Evolutionary conservation across 768 basidiomycete species (phyloP), one percentile per base, ranked within the genome.

Genomic region (Boletus sensibilis): DNA sequence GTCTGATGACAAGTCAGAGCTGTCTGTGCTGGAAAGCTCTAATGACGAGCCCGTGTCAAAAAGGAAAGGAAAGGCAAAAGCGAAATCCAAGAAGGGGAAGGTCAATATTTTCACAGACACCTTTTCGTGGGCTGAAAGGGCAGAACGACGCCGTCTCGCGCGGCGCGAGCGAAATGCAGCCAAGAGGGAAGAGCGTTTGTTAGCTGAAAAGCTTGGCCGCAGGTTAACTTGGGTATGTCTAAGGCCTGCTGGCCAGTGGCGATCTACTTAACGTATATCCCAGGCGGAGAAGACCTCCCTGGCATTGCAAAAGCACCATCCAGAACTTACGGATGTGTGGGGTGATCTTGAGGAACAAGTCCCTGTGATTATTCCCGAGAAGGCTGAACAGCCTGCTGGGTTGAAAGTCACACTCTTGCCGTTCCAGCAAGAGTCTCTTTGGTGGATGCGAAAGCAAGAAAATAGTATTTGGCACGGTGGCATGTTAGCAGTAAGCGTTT

Each of bases 381-480:
- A 84, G 64, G 90, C 88, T 45, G 81, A 82, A 29, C 94, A 95
- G 55, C 95, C 97, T 2, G 76, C 74, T 2, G 86, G 85, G n/a
- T 76, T 98, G 57, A 96, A 93, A 69, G 81, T 92, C 48, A 85
- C 82, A 0, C 81, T 99, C 4, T 77, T 99, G 35, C 96, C 95
- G 1, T 99, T 98, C 82, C 97, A 99, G 71, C 84, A 83, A 50
- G 97, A 99, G 74, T 93, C 92, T 73, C 76, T 99, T 60, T 87
- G 78, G 65, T 99, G 97, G 97, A 96, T 99, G 93, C 82, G 84
- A 62, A 81, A 92, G 66, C 97, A 98, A 75, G 97, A 99, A 70
- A 76, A 86, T 52, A 82, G 90, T 8, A 73, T 84, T 2, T 98
- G 95, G 92, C 76, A 79, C 46, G 97, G 96, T 37, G 97, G 96